phyloP scores from a whole-genome alignment of 1,139 yeast genomes.

The Lodderomyces parapsilosis region DNA sequence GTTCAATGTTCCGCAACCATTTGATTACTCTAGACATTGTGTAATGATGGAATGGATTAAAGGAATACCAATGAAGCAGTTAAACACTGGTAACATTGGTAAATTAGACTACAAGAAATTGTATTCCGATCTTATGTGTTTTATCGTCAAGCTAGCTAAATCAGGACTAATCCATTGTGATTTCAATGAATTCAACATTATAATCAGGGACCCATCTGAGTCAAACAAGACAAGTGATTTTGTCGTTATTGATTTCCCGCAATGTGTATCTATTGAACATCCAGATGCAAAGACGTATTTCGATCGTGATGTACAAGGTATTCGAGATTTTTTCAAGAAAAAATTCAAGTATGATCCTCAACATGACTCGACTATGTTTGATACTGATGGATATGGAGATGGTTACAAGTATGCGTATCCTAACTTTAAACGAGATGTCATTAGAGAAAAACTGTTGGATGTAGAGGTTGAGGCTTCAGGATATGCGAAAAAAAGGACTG shows the following conservation, averaged over 20 bases:
- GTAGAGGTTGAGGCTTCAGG: conserved; percentile 90
- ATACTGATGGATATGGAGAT: conserved; percentile 76
- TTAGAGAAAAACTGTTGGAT: conserved; percentile 69
- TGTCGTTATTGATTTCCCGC: conserved; percentile 96
- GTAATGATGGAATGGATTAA: conserved; percentile 88
- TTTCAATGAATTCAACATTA: conserved; percentile 92
- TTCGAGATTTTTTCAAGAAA: conserved; percentile 75
- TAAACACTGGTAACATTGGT: conserved; percentile 21
- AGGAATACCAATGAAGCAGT: conserved; percentile 87
- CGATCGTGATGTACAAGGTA: conserved; percentile 89
- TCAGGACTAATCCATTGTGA: conserved; percentile 96
- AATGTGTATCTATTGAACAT: conserved; percentile 92
- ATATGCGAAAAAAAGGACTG: conserved; percentile 65
- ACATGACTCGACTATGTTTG: conserved; percentile 64
- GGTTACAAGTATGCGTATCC: conserved; percentile 82
- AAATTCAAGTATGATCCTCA: conserved; percentile 73
- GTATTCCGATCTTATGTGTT: conserved; percentile 82
- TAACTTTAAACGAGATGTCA: conserved; percentile 70
- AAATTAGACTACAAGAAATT: conserved; percentile 59
- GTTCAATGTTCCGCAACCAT: conserved; percentile 84
- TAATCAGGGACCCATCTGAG: conserved; percentile 58
- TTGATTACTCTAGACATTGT: conserved; percentile 87
- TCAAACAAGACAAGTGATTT: conserved; percentile 60
- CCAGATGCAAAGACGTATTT: conserved; percentile 84
- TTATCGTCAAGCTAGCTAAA: conserved; percentile 78